Conservation (phyloP, 257 asterid species). For the Ehretia macrophylla region DNA sequence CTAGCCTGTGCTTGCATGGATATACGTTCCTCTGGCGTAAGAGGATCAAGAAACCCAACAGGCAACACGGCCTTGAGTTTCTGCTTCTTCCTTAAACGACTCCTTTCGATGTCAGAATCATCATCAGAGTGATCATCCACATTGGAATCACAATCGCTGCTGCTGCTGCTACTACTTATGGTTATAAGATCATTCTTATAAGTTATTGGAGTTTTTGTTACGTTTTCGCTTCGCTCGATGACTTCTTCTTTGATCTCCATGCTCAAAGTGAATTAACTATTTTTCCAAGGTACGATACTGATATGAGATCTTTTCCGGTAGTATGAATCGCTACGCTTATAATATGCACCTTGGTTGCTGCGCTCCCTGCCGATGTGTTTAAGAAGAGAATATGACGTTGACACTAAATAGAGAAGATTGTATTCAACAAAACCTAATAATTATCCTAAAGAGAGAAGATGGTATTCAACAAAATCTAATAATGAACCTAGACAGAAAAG, state of each 20-base stretch:
- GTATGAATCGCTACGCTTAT: too few species aligned
- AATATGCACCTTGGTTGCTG: too few species aligned
- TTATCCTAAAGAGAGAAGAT: too few species aligned
- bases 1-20: slow-evolving; percentile 6
- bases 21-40: slow-evolving; percentile 21
- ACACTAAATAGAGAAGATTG: too few species aligned
- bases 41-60: slow-evolving; percentile 68
- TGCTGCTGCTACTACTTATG: slow-evolving; percentile 20
- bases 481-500: too few species aligned
- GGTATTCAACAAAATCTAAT: too few species aligned
- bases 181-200: background rate
- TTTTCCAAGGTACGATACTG: too few species aligned
- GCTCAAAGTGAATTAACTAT: too few species aligned
- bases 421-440: too few species aligned
- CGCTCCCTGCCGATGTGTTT: too few species aligned
- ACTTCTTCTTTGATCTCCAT: slow-evolving; percentile 2
- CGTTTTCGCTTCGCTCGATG: background rate
- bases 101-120: slow-evolving; percentile 7
- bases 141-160: slow-evolving; percentile 7
- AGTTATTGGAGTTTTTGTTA: background rate
- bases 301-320: too few species aligned
- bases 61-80: slow-evolving; percentile 36
- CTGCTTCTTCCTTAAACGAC: slow-evolving; percentile 30
- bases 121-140: slow-evolving; percentile 12
- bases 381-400: too few species aligned